phyloP scores from a whole-genome alignment of 169 alveolate species.

The Fabrea salina region DNA sequence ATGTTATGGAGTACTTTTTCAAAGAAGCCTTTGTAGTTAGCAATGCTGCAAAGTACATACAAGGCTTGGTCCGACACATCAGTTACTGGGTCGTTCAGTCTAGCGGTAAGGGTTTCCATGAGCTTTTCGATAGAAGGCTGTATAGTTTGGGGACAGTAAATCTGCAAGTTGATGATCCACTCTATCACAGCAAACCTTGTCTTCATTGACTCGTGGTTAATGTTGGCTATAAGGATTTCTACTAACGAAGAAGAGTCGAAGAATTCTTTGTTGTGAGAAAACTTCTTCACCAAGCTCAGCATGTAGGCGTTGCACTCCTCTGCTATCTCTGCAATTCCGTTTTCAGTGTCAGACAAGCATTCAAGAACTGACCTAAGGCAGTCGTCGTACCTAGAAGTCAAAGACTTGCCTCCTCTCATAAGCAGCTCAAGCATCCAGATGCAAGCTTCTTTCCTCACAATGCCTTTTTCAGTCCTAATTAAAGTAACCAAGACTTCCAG shows the following conservation, averaged over 20 bases:
- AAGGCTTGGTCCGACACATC: not conserved
- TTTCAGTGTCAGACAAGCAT: conserved; percentile 13
- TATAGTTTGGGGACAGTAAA: not conserved
- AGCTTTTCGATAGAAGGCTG: not conserved
- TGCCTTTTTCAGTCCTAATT: not conserved
- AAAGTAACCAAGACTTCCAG: not conserved
- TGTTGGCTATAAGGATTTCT: not conserved
- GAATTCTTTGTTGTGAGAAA: too few relatives aligned
- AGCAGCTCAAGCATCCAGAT: conserved; percentile 18
- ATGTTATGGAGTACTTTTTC: not conserved
- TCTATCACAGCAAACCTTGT: not conserved
- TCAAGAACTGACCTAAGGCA: not conserved
- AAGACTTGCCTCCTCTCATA: not conserved
- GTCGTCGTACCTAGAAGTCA: not conserved
- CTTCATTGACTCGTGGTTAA: conserved; percentile 4
- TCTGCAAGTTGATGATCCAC: not conserved
- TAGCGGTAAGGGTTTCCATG: not conserved
- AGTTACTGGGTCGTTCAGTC: not conserved
- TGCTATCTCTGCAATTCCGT: not conserved
- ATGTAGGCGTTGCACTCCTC: not conserved
- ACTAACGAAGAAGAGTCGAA: too few relatives aligned
- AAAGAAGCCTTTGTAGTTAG: not conserved
- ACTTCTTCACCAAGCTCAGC: not conserved
- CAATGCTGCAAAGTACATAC: conserved; percentile 11
- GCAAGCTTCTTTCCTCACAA: not conserved